Base-by-base conservation (phyloP, 257 asterid genomes). In the Capsicum baccatum region DNA sequence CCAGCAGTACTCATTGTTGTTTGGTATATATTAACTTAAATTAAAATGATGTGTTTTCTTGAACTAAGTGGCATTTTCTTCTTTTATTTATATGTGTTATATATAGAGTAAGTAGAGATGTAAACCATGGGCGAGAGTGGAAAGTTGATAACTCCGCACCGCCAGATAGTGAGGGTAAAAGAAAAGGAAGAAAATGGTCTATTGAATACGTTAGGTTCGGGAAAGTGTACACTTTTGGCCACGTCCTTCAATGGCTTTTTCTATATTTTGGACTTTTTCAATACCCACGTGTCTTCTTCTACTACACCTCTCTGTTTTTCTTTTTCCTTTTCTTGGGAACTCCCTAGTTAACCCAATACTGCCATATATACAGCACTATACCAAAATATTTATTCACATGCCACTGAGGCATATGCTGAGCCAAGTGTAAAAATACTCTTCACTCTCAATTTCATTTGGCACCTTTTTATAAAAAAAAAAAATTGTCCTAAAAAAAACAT, bases 1-100 rank as follows among this genome's bases (percentile, higher is more conserved):
- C 89, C 91, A 21, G 87, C 87, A 54, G 92, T 80, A 60, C 4
- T 84, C 92, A 89, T 89, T 21, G 47, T 82, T 59, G 55, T 70
- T 42, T 42, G 55, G 55, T 33, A 16, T 57, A 37, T 62, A 26
- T 62, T 19, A 59, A n/a, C 4, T 3, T n/a, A 19, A 59, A 59
- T 39, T 3, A 26, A 26, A 26, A 26, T 26, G 33, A 26, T 26
- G 33, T 26, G 33, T 26, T 26, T 26, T 26, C 33, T 26, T 26
- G 33, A 26, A 26, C 33, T 26, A 39, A 39, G 44, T 39, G 44
- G 5, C 5, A 39, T 39, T 10, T 59, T 59, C 54, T 9, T 44
- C n/a, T 35, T 1, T 13, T 16, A 42, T 13, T 56, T 14, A 2
- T 80, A 44, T 44, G 55, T 9, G 3, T 39, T 44, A 11, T 81